Evolutionary conservation across 1,284 basidiomycete species (phyloP).

Genomic region (Sphaerobolus stellatus): DNA sequence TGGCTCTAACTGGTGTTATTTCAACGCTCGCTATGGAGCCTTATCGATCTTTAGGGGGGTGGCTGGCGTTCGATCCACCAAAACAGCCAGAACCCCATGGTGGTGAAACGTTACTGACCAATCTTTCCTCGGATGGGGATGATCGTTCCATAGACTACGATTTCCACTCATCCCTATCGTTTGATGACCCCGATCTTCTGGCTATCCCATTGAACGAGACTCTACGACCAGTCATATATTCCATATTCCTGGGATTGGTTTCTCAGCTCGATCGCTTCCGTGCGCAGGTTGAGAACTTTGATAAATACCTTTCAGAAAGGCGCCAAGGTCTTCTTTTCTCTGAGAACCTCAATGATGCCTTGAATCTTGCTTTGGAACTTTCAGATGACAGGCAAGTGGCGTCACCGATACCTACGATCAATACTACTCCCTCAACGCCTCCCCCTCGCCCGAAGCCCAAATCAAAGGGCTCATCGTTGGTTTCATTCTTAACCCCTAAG

Average conservation of each 20-base stretch:
- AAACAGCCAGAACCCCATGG: slow-evolving; percentile 18
- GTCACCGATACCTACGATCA: slow-evolving; percentile 22
- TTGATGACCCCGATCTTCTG: slow-evolving; percentile 58
- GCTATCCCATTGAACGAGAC: slow-evolving; percentile 67
- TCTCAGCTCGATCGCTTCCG: slow-evolving; percentile 80
- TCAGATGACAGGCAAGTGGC: slow-evolving; percentile 39
- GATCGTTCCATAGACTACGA: slow-evolving; percentile 79
- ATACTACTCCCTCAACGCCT: slow-evolving; percentile 25
- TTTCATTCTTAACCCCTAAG: slow-evolving; percentile 78
- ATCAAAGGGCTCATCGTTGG: slow-evolving; percentile 51
- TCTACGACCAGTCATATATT: slow-evolving; percentile 74
- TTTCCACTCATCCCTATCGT: slow-evolving; percentile 45
- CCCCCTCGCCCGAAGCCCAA: slow-evolving; percentile 49
- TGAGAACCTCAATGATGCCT: slow-evolving; percentile 89
- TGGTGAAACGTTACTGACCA: slow-evolving; percentile 21
- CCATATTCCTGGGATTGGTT: slow-evolving; percentile 75
- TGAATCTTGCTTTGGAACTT: slow-evolving; percentile 70
- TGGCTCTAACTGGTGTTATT: slow-evolving; percentile 83
- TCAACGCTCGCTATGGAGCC: slow-evolving; percentile 80
- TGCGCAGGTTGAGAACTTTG: slow-evolving; percentile 74
- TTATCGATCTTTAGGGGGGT: slow-evolving; percentile 82
- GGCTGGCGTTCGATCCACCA: slow-evolving; percentile 63
- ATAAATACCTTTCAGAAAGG: slow-evolving; percentile 81
- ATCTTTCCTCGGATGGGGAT: slow-evolving; percentile 50
- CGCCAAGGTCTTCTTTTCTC: slow-evolving; percentile 88